phyloP scores from a whole-genome alignment of 768 basidiomycete species.

The Kwoniella botswanensis region DNA sequence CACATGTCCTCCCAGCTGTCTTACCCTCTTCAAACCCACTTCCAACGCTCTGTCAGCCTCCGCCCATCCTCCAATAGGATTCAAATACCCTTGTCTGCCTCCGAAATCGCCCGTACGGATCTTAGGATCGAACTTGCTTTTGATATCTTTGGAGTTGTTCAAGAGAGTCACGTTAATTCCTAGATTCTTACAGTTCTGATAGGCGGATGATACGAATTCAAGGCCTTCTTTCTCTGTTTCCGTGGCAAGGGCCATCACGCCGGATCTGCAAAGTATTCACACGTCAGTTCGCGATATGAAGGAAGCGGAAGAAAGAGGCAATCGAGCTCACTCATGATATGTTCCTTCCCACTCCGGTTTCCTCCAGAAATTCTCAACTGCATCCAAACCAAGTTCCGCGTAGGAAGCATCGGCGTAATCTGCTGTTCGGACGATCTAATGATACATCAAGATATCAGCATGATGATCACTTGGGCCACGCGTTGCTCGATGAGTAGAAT shows the following conservation, averaged over 20 bases:
- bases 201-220: constrained; percentile 65
- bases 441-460: neutral
- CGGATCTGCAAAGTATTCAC: constrained; percentile 63
- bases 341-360: constrained; percentile 61
- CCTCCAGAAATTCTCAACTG: constrained; percentile 73
- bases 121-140: constrained; percentile 62
- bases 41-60: constrained; percentile 72
- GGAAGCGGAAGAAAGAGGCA: neutral
- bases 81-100: constrained; percentile 67
- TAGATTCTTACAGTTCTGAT: constrained; percentile 67
- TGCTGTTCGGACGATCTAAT: constrained; percentile 56
- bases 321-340: constrained; percentile 75
- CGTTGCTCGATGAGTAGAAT: neutral
- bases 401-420: constrained; percentile 61
- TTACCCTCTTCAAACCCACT: constrained; percentile 66
- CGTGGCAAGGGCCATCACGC: constrained; percentile 66
- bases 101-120: constrained; percentile 55
- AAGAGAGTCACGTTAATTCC: constrained; percentile 65
- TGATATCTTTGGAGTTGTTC: constrained; percentile 60
- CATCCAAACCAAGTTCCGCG: constrained; percentile 72
- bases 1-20: constrained; percentile 68
- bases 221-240: constrained; percentile 56
- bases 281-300: neutral
- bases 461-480: neutral
- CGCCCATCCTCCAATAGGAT: constrained; percentile 83